Evolutionary conservation across 202 grass and related monocot species (phyloP).

Genomic region (Carex sylvatica): DNA sequence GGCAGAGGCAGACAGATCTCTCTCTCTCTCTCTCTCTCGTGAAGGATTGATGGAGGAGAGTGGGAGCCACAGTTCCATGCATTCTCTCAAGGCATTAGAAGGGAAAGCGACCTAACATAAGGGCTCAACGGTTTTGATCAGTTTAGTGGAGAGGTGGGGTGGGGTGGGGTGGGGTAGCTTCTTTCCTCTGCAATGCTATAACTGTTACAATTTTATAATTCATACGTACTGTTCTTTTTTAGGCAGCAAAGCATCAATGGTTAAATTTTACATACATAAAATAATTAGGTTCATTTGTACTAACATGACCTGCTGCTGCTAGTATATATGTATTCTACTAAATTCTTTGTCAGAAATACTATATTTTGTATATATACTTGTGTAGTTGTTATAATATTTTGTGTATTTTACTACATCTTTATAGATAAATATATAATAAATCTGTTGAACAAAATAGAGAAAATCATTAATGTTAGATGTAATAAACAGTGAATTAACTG

Average conservation of each 20-base stretch:
- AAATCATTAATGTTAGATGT: background rate
- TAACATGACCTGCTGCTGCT: too few relatives aligned
- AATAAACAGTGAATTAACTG: background rate
- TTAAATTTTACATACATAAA: background rate
- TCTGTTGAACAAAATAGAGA: too few relatives aligned
- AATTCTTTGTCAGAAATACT: background rate
- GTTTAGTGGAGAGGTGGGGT: background rate
- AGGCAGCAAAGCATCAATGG: background rate
- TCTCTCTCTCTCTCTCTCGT: conserved; percentile 7
- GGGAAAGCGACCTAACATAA: conserved; percentile 28
- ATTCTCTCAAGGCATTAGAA: conserved; percentile 26
- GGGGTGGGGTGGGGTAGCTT: background rate
- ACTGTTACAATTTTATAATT: background rate
- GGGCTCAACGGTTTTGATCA: conserved; percentile 31
- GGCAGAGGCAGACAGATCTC: background rate
- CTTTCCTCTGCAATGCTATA: background rate
- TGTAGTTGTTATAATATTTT: too few relatives aligned
- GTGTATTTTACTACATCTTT: too few relatives aligned
- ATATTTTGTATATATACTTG: too few relatives aligned
- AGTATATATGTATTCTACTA: too few relatives aligned
- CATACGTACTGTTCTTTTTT: background rate
- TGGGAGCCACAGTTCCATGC: conserved; percentile 25
- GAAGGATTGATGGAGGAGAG: conserved; percentile 1
- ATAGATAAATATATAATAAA: too few relatives aligned
- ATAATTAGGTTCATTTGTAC: background rate